Evolutionary conservation across 1,284 basidiomycete species (phyloP).

Genomic region (Lentinus polychrous): DNA sequence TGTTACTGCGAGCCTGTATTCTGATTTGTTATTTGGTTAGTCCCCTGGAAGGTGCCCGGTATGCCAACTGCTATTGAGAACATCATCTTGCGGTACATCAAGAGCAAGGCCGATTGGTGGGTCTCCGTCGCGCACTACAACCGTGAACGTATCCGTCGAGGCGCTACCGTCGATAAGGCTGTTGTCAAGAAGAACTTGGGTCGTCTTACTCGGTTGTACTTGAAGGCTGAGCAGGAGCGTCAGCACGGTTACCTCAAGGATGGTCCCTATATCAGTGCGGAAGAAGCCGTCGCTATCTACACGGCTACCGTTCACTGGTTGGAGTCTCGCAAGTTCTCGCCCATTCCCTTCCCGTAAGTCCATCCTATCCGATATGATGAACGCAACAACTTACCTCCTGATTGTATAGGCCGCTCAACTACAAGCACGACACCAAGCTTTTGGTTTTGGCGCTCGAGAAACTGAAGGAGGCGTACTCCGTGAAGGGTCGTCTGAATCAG

Average conservation of each 20-base stretch:
- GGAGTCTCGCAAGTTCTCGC: slow-evolving; percentile 92
- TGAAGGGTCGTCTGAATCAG: slow-evolving; percentile 93
- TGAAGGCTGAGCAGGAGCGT: slow-evolving; percentile 96
- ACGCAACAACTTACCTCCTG: slow-evolving; percentile 7
- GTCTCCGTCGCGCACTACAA: slow-evolving; percentile 93
- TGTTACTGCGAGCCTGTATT: background rate
- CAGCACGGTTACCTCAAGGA: slow-evolving; percentile 97
- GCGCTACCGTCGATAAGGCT: slow-evolving; percentile 99
- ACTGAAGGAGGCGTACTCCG: slow-evolving; percentile 96
- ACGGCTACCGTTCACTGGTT: slow-evolving; percentile 97
- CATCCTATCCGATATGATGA: background rate
- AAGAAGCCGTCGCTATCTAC: slow-evolving; percentile 96
- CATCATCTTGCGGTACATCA: slow-evolving; percentile 98
- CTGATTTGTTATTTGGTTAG: slow-evolving; percentile 36
- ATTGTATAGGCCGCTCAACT: slow-evolving; percentile 73
- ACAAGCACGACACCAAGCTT: slow-evolving; percentile 97
- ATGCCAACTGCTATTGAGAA: slow-evolving; percentile 99
- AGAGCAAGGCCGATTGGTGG: slow-evolving; percentile 99
- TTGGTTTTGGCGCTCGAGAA: slow-evolving; percentile 93
- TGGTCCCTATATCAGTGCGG: slow-evolving; percentile 94
- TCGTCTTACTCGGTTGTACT: slow-evolving; percentile 85
- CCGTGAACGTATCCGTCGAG: slow-evolving; percentile 90
- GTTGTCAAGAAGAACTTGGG: slow-evolving; percentile 96
- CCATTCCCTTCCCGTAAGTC: slow-evolving; percentile 90
- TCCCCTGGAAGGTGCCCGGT: slow-evolving; percentile 95